These are phyloP conservation scores for Flaveria linearis DNA, from an alignment of 129 eudicot genomes.

Conservation along the genomic window DNA sequence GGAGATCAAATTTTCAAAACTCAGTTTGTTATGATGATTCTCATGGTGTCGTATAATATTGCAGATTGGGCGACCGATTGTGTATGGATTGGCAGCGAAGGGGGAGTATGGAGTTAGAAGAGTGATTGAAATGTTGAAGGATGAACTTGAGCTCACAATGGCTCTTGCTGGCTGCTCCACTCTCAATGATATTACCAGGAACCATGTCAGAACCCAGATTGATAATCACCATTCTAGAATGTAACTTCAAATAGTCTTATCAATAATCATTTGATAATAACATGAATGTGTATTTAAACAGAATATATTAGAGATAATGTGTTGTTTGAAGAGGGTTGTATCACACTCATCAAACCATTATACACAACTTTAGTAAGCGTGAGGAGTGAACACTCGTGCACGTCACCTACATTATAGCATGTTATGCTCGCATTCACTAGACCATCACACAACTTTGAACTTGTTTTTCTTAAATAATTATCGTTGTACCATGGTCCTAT, in stretches of 20 bases:
- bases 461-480: too few relatives aligned
- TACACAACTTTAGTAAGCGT: too few relatives aligned
- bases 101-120: constrained; percentile 59
- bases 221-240: constrained; percentile 37
- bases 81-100: constrained; percentile 67
- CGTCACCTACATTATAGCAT: too few relatives aligned
- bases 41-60: background rate
- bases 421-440: too few relatives aligned
- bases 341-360: too few relatives aligned
- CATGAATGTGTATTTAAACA: background rate
- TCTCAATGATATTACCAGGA: constrained; percentile 58
- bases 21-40: background rate
- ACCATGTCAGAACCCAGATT: constrained; percentile 48
- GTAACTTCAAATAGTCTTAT: constrained; percentile 1
- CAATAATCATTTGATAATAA: background rate
- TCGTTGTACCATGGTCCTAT: too few relatives aligned
- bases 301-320: background rate
- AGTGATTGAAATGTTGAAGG: constrained; percentile 65
- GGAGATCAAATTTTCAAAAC: background rate
- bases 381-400: too few relatives aligned
- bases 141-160: constrained; percentile 81
- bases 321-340: too few relatives aligned
- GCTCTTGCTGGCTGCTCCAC: constrained; percentile 75
- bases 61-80: constrained; percentile 73
- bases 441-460: too few relatives aligned